phyloP scores from a whole-genome alignment of 176 grass and related monocot genomes.

The Pontederia crassipes region DNA sequence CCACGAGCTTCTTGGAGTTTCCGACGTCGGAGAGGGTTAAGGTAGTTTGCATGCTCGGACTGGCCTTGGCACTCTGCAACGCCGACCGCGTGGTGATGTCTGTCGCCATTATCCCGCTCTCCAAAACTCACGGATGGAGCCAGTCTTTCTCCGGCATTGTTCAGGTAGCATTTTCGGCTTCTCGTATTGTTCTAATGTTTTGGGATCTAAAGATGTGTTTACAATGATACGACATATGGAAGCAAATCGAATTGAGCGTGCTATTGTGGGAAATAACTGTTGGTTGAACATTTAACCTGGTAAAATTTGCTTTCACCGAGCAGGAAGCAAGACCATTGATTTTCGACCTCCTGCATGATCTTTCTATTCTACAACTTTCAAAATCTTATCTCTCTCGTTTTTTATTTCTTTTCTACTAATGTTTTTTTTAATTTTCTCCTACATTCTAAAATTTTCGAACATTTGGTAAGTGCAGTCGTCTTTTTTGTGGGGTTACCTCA shows the following conservation, averaged over 20 bases:
- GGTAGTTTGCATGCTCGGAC: constrained; percentile 73
- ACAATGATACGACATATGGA: no score
- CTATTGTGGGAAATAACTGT: no score
- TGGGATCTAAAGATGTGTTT: background rate
- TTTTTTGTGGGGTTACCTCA: constrained; percentile 92
- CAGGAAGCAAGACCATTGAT: background rate
- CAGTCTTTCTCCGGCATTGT: constrained; percentile 70
- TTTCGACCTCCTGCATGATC: no score
- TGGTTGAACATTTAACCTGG: no score
- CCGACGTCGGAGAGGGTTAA: constrained; percentile 92
- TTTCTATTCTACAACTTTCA: background rate
- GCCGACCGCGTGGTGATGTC: constrained; percentile 97
- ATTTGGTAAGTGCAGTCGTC: constrained; percentile 59
- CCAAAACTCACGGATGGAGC: constrained; percentile 65
- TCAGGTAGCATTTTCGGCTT: constrained; percentile 41
- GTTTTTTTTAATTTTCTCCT: constrained; percentile 1
- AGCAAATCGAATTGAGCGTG: no score
- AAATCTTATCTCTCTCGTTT: background rate
- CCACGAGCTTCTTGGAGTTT: constrained; percentile 37
- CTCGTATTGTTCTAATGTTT: background rate
- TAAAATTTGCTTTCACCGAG: no score
- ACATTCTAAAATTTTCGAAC: constrained; percentile 6
- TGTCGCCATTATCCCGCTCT: constrained; percentile 85
- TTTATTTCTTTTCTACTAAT: background rate
- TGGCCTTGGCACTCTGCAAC: constrained; percentile 87